Conservation (phyloP, 2,329 filamentous ascomycete genomes). For the Paracorniculantispora psalliotae region DNA sequence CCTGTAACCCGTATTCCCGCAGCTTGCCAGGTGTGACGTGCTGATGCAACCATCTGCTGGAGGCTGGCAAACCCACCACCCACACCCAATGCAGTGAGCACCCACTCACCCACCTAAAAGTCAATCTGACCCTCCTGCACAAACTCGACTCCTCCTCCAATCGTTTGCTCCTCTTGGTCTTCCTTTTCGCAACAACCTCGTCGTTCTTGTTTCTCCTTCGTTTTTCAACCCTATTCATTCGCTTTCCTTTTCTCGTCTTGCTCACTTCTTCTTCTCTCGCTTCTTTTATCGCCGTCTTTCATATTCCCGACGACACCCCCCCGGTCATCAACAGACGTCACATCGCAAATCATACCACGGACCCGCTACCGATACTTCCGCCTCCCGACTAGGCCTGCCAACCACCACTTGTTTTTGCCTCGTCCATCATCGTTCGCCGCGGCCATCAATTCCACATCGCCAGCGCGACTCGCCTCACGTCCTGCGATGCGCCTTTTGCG, state of each 20-base stretch:
- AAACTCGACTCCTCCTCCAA: not conserved
- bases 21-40: too few species aligned
- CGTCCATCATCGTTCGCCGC: conserved; percentile 9
- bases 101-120: conserved; percentile 2
- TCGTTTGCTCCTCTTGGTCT: not conserved
- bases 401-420: conserved; percentile 1
- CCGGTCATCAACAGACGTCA: not conserved
- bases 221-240: conserved; percentile 7
- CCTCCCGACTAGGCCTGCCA: not conserved
- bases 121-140: not conserved
- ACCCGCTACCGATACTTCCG: conserved; percentile 8
- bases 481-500: conserved; percentile 4
- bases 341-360: conserved; percentile 3
- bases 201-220: not conserved
- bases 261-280: not conserved
- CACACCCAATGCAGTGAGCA: too few species aligned
- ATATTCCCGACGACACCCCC: not conserved
- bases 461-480: not conserved
- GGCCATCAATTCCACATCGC: not conserved
- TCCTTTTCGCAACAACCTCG: not conserved
- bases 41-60: too few species aligned
- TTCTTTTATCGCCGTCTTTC: too few species aligned
- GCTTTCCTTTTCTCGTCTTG: not conserved
- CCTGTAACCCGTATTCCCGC: too few species aligned
- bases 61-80: too few species aligned